phyloP scores from a whole-genome alignment of 805 yeast species.

The Metschnikowia lunata region DNA sequence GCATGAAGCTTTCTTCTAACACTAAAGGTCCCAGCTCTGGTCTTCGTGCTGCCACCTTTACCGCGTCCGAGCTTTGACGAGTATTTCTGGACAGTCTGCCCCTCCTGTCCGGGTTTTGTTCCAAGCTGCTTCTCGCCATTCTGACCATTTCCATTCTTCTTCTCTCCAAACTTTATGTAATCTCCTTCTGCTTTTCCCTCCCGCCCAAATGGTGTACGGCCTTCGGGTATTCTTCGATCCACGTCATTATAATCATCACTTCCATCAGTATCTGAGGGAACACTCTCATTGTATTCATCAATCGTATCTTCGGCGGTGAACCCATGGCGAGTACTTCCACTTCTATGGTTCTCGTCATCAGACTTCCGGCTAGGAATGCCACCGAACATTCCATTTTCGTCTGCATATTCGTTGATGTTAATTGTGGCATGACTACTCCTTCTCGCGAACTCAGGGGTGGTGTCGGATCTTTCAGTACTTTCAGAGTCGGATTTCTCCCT shows the following conservation, averaged over 20 bases:
- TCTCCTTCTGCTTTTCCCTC: not conserved
- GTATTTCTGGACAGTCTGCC: not conserved
- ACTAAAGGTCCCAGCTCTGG: conserved; percentile 35
- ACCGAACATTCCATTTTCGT: conserved; percentile 27
- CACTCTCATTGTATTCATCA: conserved; percentile 16
- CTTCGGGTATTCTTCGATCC: not conserved
- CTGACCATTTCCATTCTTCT: not conserved
- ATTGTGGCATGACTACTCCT: conserved; percentile 23
- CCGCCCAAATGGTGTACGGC: not conserved
- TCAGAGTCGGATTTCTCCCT: conserved; percentile 18
- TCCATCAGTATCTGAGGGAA: conserved; percentile 5
- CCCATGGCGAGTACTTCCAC: conserved; percentile 3
- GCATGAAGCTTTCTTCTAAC: conserved; percentile 31
- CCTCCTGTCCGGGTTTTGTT: conserved; percentile 13
- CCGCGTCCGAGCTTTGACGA: not conserved
- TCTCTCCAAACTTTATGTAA: not conserved
- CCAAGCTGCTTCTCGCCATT: not conserved
- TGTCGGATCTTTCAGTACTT: conserved; percentile 14
- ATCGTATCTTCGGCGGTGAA: conserved; percentile 4
- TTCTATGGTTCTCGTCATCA: not conserved
- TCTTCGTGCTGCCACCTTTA: conserved; percentile 14
- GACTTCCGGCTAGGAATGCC: conserved; percentile 2
- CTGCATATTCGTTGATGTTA: conserved; percentile 23
- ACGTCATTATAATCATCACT: conserved; percentile 1
- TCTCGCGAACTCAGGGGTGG: conserved; percentile 8